Evolutionary conservation across 2,329 filamentous ascomycete species (phyloP).

Genomic region (Aspergillus quadricinctus): DNA sequence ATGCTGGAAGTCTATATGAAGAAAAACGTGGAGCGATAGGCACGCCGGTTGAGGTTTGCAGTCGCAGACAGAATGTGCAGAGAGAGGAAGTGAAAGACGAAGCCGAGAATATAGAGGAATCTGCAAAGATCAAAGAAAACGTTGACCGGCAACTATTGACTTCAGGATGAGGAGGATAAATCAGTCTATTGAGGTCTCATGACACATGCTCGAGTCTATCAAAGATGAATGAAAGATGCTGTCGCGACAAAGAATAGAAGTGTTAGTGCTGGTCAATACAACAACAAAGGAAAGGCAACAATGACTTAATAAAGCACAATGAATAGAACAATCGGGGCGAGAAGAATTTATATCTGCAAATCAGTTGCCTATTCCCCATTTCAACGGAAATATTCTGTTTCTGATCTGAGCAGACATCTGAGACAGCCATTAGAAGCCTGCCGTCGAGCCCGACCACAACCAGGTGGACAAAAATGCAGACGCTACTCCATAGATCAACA

Average conservation of each 20-base stretch:
- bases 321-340: not conserved
- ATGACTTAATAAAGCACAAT: not conserved
- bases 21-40: not conserved
- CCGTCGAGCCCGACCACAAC: constrained; percentile 1
- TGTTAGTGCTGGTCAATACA: not conserved
- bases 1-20: constrained; percentile 16
- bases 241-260: constrained; percentile 1
- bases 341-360: not conserved
- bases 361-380: not conserved
- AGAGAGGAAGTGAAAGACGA: constrained; percentile 1
- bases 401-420: not conserved
- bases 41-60: not conserved
- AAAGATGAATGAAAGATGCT: constrained; percentile 6
- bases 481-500: not conserved
- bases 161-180: not conserved
- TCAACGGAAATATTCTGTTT: not conserved
- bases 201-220: constrained; percentile 13
- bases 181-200: constrained; percentile 13
- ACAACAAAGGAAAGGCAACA: not conserved
- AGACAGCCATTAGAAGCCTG: not conserved
- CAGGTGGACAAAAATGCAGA: not conserved
- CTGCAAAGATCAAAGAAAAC: not conserved
- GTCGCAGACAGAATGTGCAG: not conserved
- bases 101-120: not conserved
- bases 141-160: constrained; percentile 18